These are phyloP conservation scores for Shiraia bambusicola DNA, from an alignment of 2,329 filamentous ascomycete genomes.

Conservation along the genomic window DNA sequence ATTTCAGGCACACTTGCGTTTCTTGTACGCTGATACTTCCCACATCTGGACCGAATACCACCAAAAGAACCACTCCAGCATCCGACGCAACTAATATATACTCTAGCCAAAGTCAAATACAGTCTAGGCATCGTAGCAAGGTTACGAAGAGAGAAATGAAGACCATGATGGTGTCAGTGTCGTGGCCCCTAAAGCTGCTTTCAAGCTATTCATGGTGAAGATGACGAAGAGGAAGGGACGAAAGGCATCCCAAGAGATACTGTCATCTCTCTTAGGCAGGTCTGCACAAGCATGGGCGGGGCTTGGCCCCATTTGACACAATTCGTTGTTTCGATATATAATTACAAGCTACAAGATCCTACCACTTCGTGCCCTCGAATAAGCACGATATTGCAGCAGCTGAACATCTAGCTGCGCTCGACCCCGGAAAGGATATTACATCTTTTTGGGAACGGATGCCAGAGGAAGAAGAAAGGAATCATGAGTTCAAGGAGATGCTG, in stretches of 20 bases:
- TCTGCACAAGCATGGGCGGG: conserved; percentile 56
- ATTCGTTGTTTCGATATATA: conserved; percentile 57
- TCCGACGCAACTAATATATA: conserved; percentile 10
- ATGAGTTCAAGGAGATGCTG: neutral
- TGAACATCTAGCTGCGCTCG: no score
- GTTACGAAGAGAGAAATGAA: conserved; percentile 56
- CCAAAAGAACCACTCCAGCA: neutral
- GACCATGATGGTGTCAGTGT: conserved; percentile 54
- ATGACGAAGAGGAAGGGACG: conserved; percentile 53
- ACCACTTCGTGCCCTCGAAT: no score
- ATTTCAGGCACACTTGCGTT: no score
- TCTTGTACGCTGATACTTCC: no score
- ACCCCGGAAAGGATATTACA: neutral
- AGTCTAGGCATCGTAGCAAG: conserved; percentile 56
- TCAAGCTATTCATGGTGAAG: conserved; percentile 48
- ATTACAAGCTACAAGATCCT: conserved; percentile 52
- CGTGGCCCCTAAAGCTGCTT: conserved; percentile 32
- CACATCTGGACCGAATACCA: no score
- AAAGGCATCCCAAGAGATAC: conserved; percentile 53
- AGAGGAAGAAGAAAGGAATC: neutral
- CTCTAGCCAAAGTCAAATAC: neutral
- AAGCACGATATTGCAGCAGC: no score
- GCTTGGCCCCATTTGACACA: conserved; percentile 56
- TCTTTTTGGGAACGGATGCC: neutral
- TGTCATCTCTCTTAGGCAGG: conserved; percentile 53